Evolutionary conservation across 805 yeast species (phyloP).

Genomic region (Candida insectalens): DNA sequence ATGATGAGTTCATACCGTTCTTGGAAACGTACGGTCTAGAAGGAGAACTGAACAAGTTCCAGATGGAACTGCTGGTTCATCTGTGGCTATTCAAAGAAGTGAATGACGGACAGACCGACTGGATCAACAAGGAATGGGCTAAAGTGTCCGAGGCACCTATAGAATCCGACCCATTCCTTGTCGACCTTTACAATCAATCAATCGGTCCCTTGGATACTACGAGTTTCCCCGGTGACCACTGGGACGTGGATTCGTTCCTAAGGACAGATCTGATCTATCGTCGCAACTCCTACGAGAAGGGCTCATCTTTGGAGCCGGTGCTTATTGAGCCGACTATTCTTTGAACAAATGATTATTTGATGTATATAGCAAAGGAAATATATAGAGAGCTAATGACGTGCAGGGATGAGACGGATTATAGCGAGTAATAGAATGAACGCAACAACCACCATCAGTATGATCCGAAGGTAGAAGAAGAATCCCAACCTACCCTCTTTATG

Average conservation of each 20-base stretch:
- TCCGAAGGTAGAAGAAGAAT: constrained; percentile 23
- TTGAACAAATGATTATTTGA: neutral
- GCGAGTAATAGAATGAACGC: constrained; percentile 18
- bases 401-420: constrained; percentile 22
- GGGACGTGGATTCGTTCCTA: constrained; percentile 12
- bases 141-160: neutral
- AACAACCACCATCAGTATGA: constrained; percentile 13
- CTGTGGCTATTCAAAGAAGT: constrained; percentile 14
- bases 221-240: constrained; percentile 6
- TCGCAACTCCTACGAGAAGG: constrained; percentile 18
- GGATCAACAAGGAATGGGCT: neutral
- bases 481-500: constrained; percentile 24
- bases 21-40: constrained; percentile 6
- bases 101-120: constrained; percentile 3
- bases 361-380: neutral
- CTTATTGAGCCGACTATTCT: constrained; percentile 13
- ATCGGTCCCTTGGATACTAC: constrained; percentile 2
- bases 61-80: constrained; percentile 14
- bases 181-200: constrained; percentile 5
- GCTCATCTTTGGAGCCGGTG: constrained; percentile 15
- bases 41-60: constrained; percentile 7
- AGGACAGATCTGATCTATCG: constrained; percentile 7
- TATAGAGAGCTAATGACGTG: constrained; percentile 31
- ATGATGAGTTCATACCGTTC: constrained; percentile 10
- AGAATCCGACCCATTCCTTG: constrained; percentile 4